These are phyloP conservation scores for Rhododendron ovatum DNA, from an alignment of 148 eudicot species.

Conservation along the genomic window DNA sequence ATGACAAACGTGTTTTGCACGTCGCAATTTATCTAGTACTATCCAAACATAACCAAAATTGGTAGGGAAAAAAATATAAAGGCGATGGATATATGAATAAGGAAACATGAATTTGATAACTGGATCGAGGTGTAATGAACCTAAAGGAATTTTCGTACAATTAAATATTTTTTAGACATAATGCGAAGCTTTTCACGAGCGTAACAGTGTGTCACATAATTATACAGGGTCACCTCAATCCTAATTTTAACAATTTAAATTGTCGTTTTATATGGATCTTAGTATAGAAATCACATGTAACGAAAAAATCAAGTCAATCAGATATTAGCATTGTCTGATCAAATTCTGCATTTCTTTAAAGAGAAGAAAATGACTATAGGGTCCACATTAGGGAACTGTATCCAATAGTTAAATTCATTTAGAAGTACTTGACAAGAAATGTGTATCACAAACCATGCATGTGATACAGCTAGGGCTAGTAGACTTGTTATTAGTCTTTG, in stretches of 20 bases:
- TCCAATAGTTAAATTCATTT: neutral
- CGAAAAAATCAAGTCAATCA: neutral
- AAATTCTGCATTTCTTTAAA: neutral
- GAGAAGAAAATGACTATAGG: neutral
- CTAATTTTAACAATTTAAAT: neutral
- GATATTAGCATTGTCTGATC: neutral
- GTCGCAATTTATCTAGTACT: too few species aligned
- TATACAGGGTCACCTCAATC: neutral
- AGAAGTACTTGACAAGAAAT: neutral
- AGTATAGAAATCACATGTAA: neutral
- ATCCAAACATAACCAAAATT: too few species aligned
- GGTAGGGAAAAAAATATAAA: too few species aligned
- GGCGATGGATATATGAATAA: too few species aligned
- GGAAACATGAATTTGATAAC: too few species aligned
- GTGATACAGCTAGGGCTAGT: neutral
- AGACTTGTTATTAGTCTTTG: neutral
- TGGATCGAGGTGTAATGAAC: neutral
- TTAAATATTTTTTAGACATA: too few species aligned
- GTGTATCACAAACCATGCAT: neutral
- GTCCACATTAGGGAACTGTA: neutral
- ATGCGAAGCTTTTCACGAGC: neutral
- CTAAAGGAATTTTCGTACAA: too few species aligned
- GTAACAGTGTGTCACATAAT: neutral
- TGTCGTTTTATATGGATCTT: neutral
- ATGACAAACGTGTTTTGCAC: too few species aligned